Percentiles rank a stretch among this genome's conserved stretches.
Conservation (phyloP, 169 alveolate species). For the Eimeria nieschulzi region DNA sequence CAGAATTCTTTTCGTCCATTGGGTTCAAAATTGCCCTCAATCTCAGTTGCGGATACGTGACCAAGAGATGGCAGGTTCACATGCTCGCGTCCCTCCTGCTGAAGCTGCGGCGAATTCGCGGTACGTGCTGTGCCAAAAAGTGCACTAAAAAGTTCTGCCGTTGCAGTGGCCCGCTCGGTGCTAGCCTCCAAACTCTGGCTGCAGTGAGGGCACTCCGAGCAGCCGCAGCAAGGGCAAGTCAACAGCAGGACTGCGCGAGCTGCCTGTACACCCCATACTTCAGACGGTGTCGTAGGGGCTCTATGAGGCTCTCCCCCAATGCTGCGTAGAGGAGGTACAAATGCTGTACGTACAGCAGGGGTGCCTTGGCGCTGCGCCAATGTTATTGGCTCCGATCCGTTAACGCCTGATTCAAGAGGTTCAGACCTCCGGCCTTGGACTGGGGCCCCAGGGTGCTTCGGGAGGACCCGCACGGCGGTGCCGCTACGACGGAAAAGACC, state of each 20-base stretch:
- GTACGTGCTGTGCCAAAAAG: background rate
- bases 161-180: background rate
- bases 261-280: slow-evolving; percentile 17
- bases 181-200: no score
- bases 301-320: background rate
- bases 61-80: no score
- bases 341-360: background rate
- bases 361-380: background rate
- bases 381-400: background rate
- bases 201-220: background rate
- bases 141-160: background rate
- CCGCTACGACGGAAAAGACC: slow-evolving; percentile 47
- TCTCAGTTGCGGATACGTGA: no score
- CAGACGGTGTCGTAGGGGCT: background rate
- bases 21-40: no score
- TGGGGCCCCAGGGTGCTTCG: background rate
- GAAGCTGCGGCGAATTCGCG: background rate
- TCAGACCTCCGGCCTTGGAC: background rate
- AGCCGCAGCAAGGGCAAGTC: slow-evolving; percentile 31
- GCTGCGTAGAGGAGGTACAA: slow-evolving; percentile 14
- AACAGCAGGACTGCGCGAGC: slow-evolving; percentile 11
- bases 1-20: no score
- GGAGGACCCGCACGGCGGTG: background rate
- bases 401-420: background rate
- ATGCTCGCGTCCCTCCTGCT: background rate